Percentiles rank a stretch among this genome's conserved stretches.
Conservation (phyloP, 2,329 filamentous ascomycete genomes). For the Bisporella sp. region DNA sequence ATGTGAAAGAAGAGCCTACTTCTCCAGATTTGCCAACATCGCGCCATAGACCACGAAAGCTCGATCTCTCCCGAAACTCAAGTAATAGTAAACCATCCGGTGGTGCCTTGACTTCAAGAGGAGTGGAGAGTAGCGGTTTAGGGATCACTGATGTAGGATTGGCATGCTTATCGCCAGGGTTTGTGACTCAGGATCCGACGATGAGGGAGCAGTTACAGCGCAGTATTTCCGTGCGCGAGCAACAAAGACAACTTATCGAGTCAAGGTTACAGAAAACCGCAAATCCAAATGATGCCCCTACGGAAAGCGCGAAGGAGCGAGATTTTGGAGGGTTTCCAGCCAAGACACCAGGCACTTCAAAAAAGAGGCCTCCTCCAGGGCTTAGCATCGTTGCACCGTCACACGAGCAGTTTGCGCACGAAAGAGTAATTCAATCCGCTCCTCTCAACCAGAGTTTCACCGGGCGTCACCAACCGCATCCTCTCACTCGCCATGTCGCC, state of each 20-base stretch:
- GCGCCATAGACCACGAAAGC: constrained; percentile 67
- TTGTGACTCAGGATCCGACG: constrained; percentile 90
- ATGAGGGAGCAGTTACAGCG: constrained; percentile 95
- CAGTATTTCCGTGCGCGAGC: constrained; percentile 87
- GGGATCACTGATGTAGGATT: constrained; percentile 89
- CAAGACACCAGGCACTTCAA: constrained; percentile 67
- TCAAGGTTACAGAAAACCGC: constrained; percentile 81
- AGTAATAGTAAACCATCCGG: constrained; percentile 62
- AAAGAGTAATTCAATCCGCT: constrained; percentile 94
- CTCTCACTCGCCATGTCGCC: constrained; percentile 67
- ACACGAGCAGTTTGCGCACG: constrained; percentile 84
- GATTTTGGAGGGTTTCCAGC: constrained; percentile 36
- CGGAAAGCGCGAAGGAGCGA: constrained; percentile 47
- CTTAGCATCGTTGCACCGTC: constrained; percentile 93
- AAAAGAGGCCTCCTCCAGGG: constrained; percentile 78
- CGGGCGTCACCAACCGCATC: constrained; percentile 72
- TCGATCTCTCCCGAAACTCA: constrained; percentile 66
- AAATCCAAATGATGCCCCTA: constrained; percentile 64
- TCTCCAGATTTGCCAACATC: constrained; percentile 73
- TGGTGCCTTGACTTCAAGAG: constrained; percentile 62
- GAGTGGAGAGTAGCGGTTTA: constrained; percentile 54
- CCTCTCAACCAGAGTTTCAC: constrained; percentile 94
- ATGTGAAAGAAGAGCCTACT: constrained; percentile 90
- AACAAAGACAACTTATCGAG: constrained; percentile 93
- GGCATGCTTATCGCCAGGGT: constrained; percentile 90